Conservation (phyloP, 805 yeast genomes). For the Candida ascalaphidarum region DNA sequence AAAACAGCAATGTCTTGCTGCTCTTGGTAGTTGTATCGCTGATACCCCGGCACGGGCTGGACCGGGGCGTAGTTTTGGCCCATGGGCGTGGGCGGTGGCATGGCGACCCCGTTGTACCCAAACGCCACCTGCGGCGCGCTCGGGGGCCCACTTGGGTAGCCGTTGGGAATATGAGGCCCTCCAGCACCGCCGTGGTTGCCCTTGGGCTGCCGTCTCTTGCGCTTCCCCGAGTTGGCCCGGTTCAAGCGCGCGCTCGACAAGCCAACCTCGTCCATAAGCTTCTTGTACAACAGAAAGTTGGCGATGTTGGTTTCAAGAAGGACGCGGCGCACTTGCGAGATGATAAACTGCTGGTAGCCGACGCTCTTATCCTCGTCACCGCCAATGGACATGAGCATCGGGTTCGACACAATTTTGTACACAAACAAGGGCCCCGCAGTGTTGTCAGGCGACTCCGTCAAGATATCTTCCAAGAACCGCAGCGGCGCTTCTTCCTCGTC, state of each 20-base stretch:
- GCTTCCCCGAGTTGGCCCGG: conserved; percentile 14
- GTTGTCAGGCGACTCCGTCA: conserved; percentile 58
- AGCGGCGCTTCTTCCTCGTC: conserved; percentile 26
- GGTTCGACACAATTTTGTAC: conserved; percentile 70
- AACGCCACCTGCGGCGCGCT: no score
- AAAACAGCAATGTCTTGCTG: conserved; percentile 22
- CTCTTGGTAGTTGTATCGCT: neutral
- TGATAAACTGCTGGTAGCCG: conserved; percentile 44
- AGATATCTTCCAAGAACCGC: conserved; percentile 44
- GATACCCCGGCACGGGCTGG: no score
- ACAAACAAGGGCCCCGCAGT: conserved; percentile 48
- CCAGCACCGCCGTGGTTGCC: no score
- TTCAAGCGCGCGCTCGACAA: conserved; percentile 32
- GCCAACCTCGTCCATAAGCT: conserved; percentile 90
- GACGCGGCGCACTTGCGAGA: conserved; percentile 53
- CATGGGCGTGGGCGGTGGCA: no score
- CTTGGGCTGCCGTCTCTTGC: conserved; percentile 15
- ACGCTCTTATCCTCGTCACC: conserved; percentile 15
- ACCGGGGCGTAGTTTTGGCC: no score
- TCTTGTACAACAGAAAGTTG: conserved; percentile 64
- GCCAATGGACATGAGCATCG: conserved; percentile 36
- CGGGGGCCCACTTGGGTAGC: no score
- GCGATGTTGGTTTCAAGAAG: conserved; percentile 51
- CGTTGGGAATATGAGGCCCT: no score
- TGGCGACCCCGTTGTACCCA: no score